Evolutionary conservation across 164 flowering plant genomes (phyloP), one percentile per base, ranked within the genome.

Genomic region (Umbilicus rupestris): DNA sequence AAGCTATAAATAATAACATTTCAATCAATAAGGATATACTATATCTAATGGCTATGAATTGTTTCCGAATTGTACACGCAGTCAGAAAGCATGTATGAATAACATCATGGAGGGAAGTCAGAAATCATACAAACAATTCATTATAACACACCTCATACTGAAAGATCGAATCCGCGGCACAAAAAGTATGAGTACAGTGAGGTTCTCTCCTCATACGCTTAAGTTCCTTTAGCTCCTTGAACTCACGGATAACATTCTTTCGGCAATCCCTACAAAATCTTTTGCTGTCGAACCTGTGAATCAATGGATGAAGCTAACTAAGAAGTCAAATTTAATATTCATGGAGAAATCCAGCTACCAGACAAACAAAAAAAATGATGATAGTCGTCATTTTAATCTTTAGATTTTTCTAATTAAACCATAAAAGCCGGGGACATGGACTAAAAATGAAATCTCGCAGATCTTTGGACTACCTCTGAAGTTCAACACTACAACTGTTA

Each of bases 221-320:
- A 67, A 94, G 85, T 80, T 94, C 99, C 79, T 94, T 94, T 64
- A 94, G 79, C 76, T 91, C 99, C 84, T 91, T 94, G 78, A 91
- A 94, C 80, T 94, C 99, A 62, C 96, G 93, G 65, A 94, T 88
- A 33, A 94, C 99, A 81, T 94, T 91, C 71, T 89, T 88, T 79
- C 99, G 87, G 80, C 99, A 94, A 76, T 94, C 97, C 84, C 99
- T 83, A 76, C 99, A 94, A 75, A 94, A 94, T 76, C 93, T 84
- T 83, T 94, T 94, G 90, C 90, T 89, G 69, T 94, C 99, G 78
- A 94, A 94, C 91, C 99, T 94, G 89, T 69, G 11, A 76, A 59
- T 78, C 68, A 60, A 71, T 72, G 45, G 71, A 59, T 45, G 65
- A 63, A 24, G 47, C 68, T 22, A 50, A 63, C 59, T 68, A 62